A percentile compares a stretch with the other conserved stretches of the same genome.
Conservation (phyloP, 495 filamentous ascomycete genomes). For the Pseudomonodictys pantanalensis region DNA sequence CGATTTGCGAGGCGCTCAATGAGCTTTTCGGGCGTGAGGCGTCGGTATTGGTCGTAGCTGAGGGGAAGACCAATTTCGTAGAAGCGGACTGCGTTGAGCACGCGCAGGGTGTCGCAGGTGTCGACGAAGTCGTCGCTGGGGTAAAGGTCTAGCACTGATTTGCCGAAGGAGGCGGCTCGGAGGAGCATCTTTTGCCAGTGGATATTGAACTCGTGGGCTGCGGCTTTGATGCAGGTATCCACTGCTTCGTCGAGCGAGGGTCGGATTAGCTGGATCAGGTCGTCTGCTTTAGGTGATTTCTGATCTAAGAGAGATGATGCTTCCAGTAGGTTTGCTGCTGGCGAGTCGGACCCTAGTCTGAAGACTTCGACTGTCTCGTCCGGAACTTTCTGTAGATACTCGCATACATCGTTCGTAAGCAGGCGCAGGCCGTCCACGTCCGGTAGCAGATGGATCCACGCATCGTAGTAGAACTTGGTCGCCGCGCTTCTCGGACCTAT, state of each 20-base stretch:
- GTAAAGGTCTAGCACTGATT: conserved; percentile 94
- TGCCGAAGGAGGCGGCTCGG: conserved; percentile 93
- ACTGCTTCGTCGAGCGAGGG: conserved; percentile 85
- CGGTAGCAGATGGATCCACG: conserved; percentile 80
- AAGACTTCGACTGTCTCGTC: conserved; percentile 88
- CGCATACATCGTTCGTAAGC: conserved; percentile 86
- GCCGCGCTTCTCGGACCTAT: conserved; percentile 79
- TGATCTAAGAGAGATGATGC: conserved; percentile 88
- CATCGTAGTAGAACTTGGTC: conserved; percentile 85
- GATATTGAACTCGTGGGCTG: conserved; percentile 82
- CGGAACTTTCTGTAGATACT: conserved; percentile 91
- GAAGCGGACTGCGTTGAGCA: conserved; percentile 86
- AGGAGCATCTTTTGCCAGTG: conserved; percentile 94
- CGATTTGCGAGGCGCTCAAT: conserved; percentile 82
- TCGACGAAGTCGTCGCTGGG: conserved; percentile 98
- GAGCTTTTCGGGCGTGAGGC: conserved; percentile 81
- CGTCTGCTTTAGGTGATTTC: conserved; percentile 93
- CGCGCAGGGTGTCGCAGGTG: conserved; percentile 91
- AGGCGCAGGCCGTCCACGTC: conserved; percentile 87
- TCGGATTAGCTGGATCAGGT: conserved; percentile 91
- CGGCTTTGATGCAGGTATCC: conserved; percentile 84
- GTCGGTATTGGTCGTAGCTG: conserved; percentile 88
- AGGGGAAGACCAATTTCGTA: conserved; percentile 87
- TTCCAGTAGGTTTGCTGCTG: conserved; percentile 87
- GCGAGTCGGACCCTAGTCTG: conserved; percentile 76